A percentile compares a stretch with the other conserved stretches of the same genome.
Conservation (phyloP, 805 yeast species). For the Alloascoidea africana region DNA sequence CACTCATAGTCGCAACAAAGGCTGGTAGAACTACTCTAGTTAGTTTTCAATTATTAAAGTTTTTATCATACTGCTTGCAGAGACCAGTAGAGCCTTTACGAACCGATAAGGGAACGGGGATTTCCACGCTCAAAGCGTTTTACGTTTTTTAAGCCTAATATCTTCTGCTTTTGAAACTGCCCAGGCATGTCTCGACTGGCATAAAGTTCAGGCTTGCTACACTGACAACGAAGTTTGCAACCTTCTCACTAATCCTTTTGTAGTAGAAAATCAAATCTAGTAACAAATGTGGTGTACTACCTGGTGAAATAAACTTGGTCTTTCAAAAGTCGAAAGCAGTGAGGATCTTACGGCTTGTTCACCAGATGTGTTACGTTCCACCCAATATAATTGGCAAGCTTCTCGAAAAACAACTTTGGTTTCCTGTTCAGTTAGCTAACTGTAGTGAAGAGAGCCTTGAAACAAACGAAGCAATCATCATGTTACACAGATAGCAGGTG, state of each 20-base stretch:
- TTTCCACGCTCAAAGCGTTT: too few species aligned
- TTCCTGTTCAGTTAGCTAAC: slow-evolving; percentile 93
- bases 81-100: slow-evolving; percentile 87
- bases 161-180: slow-evolving; percentile 97
- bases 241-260: slow-evolving; percentile 35
- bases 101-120: too few species aligned
- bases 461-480: too few species aligned
- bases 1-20: too few species aligned
- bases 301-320: slow-evolving; percentile 88
- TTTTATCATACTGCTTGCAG: too few species aligned
- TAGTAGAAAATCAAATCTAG: background rate
- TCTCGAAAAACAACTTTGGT: slow-evolving; percentile 92
- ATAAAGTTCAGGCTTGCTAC: slow-evolving; percentile 80
- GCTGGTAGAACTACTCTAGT: too few species aligned
- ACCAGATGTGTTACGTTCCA: slow-evolving; percentile 80
- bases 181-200: slow-evolving; percentile 89
- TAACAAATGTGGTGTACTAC: slow-evolving; percentile 9
- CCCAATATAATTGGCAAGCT: slow-evolving; percentile 93
- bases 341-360: slow-evolving; percentile 72
- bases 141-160: slow-evolving; percentile 89
- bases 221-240: slow-evolving; percentile 80
- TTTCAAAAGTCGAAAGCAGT: slow-evolving; percentile 90
- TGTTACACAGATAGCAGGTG: too few species aligned
- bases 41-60: too few species aligned
- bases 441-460: slow-evolving; percentile 12